These are phyloP conservation scores for Daldinia eschscholtzii DNA, from an alignment of 2,329 filamentous ascomycete genomes.

Conservation along the genomic window DNA sequence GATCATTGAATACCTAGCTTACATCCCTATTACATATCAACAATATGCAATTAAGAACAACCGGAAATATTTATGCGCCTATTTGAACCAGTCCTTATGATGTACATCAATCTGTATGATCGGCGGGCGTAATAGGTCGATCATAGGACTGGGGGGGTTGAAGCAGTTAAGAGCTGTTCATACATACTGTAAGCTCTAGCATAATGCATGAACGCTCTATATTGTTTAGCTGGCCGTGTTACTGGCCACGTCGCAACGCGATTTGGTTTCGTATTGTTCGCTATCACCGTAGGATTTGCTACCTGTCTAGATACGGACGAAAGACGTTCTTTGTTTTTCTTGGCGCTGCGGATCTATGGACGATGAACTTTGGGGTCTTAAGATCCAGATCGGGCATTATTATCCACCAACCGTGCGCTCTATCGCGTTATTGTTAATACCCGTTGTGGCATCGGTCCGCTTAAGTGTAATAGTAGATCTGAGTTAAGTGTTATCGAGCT, in stretches of 20 bases:
- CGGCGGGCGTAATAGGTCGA: slow-evolving; percentile 30
- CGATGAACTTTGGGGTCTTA: slow-evolving; percentile 25
- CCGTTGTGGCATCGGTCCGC: slow-evolving; percentile 18
- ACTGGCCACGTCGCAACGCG: slow-evolving; percentile 31
- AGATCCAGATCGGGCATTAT: slow-evolving; percentile 32
- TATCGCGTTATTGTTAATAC: slow-evolving; percentile 17
- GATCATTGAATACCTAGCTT: not conserved
- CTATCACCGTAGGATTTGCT: slow-evolving; percentile 18
- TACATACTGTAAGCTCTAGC: slow-evolving; percentile 5
- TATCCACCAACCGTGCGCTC: slow-evolving; percentile 36
- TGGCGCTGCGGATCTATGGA: slow-evolving; percentile 28
- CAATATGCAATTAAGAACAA: slow-evolving; percentile 3
- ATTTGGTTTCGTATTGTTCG: slow-evolving; percentile 26
- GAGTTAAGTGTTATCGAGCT: slow-evolving; percentile 11
- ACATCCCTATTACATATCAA: not conserved
- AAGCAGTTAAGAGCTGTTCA: slow-evolving; percentile 19
- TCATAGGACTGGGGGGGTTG: slow-evolving; percentile 18
- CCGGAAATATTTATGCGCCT: slow-evolving; percentile 12
- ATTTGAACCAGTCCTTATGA: slow-evolving; percentile 6
- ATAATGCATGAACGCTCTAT: slow-evolving; percentile 7
- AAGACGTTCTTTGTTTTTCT: slow-evolving; percentile 16
- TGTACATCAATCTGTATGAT: slow-evolving; percentile 21
- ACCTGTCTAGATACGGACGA: slow-evolving; percentile 9
- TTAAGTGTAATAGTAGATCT: slow-evolving; percentile 19
- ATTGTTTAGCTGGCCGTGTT: slow-evolving; percentile 12